phyloP scores from a whole-genome alignment of 345 rosid genomes.

The Acer yangbiense region DNA sequence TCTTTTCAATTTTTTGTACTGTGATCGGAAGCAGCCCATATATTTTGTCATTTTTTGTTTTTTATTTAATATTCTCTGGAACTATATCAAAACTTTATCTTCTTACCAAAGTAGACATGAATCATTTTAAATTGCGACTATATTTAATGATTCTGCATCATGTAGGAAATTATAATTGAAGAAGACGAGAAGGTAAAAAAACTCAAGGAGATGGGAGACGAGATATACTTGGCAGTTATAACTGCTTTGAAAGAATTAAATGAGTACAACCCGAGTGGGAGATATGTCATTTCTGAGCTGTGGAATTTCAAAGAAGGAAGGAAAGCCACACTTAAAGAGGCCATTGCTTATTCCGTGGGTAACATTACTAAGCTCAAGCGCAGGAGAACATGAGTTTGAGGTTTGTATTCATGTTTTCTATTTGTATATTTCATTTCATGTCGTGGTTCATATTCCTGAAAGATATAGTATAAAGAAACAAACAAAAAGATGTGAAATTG shows the following conservation, averaged over 20 bases:
- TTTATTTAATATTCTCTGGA: not conserved
- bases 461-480: not conserved
- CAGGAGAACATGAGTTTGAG: conserved; percentile 35
- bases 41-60: not conserved
- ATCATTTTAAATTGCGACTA: not conserved
- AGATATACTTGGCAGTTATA: conserved; percentile 49
- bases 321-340: conserved; percentile 89
- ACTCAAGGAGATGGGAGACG: conserved; percentile 74
- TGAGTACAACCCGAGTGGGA: conserved; percentile 76
- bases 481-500: not conserved
- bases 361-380: conserved; percentile 49
- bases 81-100: not conserved
- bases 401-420: conserved; percentile 20
- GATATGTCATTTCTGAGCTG: conserved; percentile 56
- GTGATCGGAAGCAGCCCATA: not conserved
- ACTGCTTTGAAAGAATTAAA: conserved; percentile 72
- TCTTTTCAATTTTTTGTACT: not conserved
- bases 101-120: not conserved
- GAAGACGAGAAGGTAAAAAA: conserved; percentile 61
- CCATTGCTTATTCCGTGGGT: conserved; percentile 45
- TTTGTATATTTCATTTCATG: not conserved
- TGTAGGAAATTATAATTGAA: conserved; percentile 72
- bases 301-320: conserved; percentile 69
- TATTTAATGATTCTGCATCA: conserved; percentile 1
- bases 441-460: not conserved